These are phyloP conservation scores for Tetrahymena thermophila DNA, from an alignment of 73 alveolate species.

Conservation along the genomic window DNA sequence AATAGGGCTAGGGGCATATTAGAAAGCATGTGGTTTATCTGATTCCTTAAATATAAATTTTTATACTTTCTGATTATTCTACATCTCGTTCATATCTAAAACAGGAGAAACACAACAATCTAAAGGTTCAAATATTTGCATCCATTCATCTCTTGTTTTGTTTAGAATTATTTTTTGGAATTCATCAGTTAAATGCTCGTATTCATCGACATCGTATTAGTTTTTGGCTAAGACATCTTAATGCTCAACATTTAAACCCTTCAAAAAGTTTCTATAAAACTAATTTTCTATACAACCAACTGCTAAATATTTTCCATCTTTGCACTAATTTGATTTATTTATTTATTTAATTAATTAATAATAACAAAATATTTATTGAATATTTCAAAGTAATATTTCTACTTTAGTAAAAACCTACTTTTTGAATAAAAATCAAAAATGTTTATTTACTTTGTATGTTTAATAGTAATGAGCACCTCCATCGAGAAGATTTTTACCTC, in stretches of 20 bases:
- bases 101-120: constrained; percentile 20
- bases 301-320: constrained; percentile 22
- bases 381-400: neutral
- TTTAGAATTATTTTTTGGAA: neutral
- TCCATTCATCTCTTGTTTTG: constrained; percentile 21
- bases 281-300: constrained; percentile 26
- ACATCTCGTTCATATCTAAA: constrained; percentile 3
- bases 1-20: neutral
- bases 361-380: too few relatives aligned
- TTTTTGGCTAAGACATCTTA: neutral
- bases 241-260: neutral
- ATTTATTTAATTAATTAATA: neutral
- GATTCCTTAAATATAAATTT: neutral
- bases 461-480: constrained; percentile 32
- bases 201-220: constrained; percentile 4
- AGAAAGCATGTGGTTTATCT: neutral
- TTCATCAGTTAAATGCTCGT: neutral
- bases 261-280: constrained; percentile 6
- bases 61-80: neutral
- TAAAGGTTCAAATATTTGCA: neutral
- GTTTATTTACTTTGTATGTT: neutral
- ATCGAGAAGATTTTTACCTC: constrained; percentile 17
- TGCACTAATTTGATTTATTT: neutral
- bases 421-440: too few relatives aligned
- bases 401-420: too few relatives aligned